A percentile compares a stretch with the other conserved stretches of the same genome.
These are phyloP conservation scores for Nakazawaea populi DNA, from an alignment of 805 yeast species.

Conservation along the genomic window DNA sequence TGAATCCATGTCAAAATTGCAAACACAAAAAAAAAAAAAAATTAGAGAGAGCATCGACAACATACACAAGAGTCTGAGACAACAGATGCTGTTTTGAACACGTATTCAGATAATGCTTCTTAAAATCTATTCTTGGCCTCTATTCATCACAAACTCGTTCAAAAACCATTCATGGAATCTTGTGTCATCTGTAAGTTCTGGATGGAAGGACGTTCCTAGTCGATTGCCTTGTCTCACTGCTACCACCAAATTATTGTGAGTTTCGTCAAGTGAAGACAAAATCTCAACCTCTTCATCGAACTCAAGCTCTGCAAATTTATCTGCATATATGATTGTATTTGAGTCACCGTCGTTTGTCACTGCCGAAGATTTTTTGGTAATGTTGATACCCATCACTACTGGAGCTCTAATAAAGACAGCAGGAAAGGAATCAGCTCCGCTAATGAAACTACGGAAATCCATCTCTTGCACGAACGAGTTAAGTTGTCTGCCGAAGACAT, in stretches of 20 bases:
- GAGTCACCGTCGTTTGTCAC: no score
- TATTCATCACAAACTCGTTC: conserved; percentile 42
- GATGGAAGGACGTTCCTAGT: conserved; percentile 77
- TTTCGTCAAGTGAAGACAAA: conserved; percentile 30
- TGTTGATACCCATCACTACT: conserved; percentile 32
- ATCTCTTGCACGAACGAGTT: conserved; percentile 53
- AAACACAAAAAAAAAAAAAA: not conserved
- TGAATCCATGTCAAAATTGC: conserved; percentile 2
- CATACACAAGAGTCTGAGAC: no score
- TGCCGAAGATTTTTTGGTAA: conserved; percentile 12
- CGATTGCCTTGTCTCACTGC: conserved; percentile 67
- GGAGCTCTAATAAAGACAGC: conserved; percentile 74
- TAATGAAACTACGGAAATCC: conserved; percentile 36
- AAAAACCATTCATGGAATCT: conserved; percentile 71
- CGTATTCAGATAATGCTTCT: no score
- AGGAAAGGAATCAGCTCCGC: conserved; percentile 29
- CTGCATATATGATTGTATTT: not conserved
- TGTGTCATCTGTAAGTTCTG: conserved; percentile 56
- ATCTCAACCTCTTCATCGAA: conserved; percentile 31
- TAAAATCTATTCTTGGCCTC: not conserved
- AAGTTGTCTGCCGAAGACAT: conserved; percentile 75
- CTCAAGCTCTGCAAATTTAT: not conserved
- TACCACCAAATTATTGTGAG: conserved; percentile 40
- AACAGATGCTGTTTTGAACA: not conserved
- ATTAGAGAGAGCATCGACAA: not conserved